phyloP scores from a whole-genome alignment of 192 early-diverging fungal genomes.

The Haplosporangium gracile region DNA sequence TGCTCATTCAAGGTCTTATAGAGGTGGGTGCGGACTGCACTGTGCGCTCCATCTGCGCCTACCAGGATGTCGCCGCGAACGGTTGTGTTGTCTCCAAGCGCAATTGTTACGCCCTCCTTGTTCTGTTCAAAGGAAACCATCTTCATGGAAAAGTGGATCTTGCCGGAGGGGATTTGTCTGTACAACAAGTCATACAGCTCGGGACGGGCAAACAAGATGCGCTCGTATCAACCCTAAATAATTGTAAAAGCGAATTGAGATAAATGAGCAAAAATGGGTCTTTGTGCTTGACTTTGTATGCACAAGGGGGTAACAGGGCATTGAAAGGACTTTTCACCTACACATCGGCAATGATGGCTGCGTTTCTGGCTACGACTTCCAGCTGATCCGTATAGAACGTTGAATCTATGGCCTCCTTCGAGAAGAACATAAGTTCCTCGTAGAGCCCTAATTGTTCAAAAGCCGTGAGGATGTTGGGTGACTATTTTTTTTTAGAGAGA shows the following conservation, averaged over 20 bases:
- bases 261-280: background rate
- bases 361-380: no score
- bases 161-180: background rate
- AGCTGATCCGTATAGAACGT: no score
- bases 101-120: background rate
- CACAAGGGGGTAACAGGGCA: no score
- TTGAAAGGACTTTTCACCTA: no score
- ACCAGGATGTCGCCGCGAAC: conserved; percentile 24
- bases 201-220: conserved; percentile 12
- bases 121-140: conserved; percentile 1
- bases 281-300: no score
- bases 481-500: no score
- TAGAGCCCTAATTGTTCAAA: no score
- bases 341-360: no score
- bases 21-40: background rate
- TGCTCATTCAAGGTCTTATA: background rate
- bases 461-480: no score
- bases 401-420: no score
- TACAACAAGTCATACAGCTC: conserved; percentile 13
- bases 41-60: conserved; percentile 24
- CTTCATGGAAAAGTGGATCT: conserved; percentile 26
- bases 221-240: background rate
- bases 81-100: conserved; percentile 3
- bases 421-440: no score
- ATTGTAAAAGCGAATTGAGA: background rate